These are phyloP conservation scores for Diaporthe capsici DNA, from an alignment of 2,329 filamentous ascomycete species.

Conservation along the genomic window DNA sequence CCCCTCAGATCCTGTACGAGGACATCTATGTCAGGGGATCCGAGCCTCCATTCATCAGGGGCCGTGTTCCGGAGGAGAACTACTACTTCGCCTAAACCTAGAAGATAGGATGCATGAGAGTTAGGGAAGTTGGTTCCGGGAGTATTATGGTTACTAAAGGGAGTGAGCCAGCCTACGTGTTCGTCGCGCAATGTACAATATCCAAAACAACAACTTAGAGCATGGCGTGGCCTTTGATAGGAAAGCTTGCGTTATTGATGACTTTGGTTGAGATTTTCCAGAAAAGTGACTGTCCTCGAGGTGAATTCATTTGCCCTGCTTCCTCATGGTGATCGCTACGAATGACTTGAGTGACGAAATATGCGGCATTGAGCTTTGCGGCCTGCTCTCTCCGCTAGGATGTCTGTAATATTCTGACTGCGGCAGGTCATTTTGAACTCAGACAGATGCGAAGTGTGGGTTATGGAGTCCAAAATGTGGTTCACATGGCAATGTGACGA, in stretches of 20 bases:
- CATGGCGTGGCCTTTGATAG: conserved; percentile 27
- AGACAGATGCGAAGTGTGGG: no score
- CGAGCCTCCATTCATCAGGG: conserved; percentile 90
- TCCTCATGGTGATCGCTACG: neutral
- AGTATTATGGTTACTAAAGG: conserved; percentile 4
- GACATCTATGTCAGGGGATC: conserved; percentile 93
- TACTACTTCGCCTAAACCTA: conserved; percentile 80
- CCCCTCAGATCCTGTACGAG: conserved; percentile 89
- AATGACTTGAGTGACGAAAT: neutral
- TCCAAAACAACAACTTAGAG: conserved; percentile 36
- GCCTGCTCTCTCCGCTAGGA: neutral
- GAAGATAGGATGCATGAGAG: conserved; percentile 40
- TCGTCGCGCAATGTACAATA: conserved; percentile 42
- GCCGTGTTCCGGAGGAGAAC: conserved; percentile 91
- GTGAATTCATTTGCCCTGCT: neutral
- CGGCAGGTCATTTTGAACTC: neutral
- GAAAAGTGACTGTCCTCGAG: no score
- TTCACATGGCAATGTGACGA: neutral
- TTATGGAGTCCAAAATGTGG: neutral
- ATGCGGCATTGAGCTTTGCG: neutral
- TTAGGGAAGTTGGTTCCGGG: conserved; percentile 12
- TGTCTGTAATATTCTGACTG: neutral
- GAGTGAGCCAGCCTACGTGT: conserved; percentile 14
- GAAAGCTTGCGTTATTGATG: conserved; percentile 32
- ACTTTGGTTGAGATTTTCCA: neutral